Evolutionary conservation across 1,284 basidiomycete genomes (phyloP).

Genomic region (Afroboletus lepidellus): DNA sequence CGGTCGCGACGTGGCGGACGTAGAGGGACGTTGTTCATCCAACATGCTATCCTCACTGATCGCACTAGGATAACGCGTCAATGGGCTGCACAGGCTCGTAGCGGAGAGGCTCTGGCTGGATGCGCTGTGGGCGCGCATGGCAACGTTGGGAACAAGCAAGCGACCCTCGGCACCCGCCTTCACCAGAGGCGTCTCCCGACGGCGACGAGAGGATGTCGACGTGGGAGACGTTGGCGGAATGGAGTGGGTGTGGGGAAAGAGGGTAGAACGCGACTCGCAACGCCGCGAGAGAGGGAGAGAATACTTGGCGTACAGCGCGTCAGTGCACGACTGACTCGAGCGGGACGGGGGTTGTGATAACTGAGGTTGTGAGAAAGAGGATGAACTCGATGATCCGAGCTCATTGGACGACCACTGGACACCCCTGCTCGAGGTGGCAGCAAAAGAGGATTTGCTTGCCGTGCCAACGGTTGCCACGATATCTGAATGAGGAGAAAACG

Average conservation of each 20-base stretch:
- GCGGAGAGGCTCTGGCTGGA: conserved; percentile 42
- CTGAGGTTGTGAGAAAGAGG: conserved; percentile 19
- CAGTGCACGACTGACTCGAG: conserved; percentile 37
- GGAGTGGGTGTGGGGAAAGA: conserved; percentile 36
- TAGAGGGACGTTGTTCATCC: conserved; percentile 22
- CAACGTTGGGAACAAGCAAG: conserved; percentile 64
- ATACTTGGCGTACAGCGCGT: conserved; percentile 54
- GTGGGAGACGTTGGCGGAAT: conserved; percentile 30
- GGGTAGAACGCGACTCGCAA: conserved; percentile 46
- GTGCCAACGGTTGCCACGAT: conserved; percentile 22
- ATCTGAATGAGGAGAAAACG: conserved; percentile 37
- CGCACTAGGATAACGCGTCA: conserved; percentile 33
- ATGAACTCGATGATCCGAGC: conserved; percentile 28
- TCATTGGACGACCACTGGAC: conserved; percentile 48
- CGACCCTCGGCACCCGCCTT: conserved; percentile 59
- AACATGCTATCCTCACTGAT: conserved; percentile 35
- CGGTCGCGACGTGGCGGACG: conserved; percentile 25
- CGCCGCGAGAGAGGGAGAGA: conserved; percentile 52
- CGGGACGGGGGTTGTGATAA: conserved; percentile 15
- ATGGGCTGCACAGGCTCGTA: conserved; percentile 31
- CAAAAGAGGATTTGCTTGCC: conserved; percentile 40
- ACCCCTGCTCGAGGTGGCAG: conserved; percentile 49
- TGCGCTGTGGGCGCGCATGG: conserved; percentile 46
- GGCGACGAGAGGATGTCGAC: conserved; percentile 35
- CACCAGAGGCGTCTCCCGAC: conserved; percentile 52